Conservation (phyloP, 1,284 basidiomycete genomes). For the Naganishia sp. region DNA sequence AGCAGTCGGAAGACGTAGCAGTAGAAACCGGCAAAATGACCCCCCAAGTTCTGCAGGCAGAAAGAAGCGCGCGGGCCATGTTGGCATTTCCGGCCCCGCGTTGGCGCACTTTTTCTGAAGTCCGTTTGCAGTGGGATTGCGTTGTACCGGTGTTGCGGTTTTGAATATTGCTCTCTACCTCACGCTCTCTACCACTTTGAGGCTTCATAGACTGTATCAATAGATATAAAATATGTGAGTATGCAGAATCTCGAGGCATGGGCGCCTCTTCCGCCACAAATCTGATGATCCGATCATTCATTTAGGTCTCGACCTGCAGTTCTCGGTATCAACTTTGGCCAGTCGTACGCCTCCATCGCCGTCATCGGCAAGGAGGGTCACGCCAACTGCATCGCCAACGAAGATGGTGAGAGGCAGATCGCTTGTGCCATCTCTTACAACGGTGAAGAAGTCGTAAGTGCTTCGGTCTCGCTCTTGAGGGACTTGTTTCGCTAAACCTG, state of each 20-base stretch:
- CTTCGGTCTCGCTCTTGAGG: not conserved
- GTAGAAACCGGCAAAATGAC: too few species aligned
- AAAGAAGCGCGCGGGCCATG: constrained; percentile 17
- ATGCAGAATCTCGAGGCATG: not conserved
- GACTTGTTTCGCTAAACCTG: not conserved
- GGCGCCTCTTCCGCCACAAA: not conserved
- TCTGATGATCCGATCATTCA: not conserved
- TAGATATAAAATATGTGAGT: not conserved
- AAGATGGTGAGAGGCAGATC: constrained; percentile 97
- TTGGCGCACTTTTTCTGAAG: constrained; percentile 25
- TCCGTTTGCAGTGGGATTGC: not conserved
- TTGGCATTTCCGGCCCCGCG: constrained; percentile 12
- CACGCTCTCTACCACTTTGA: not conserved
- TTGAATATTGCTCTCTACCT: not conserved
- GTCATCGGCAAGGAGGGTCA: constrained; percentile 94
- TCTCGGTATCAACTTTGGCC: constrained; percentile 95
- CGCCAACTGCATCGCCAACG: constrained; percentile 93
- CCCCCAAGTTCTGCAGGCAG: not conserved
- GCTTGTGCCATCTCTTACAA: constrained; percentile 91
- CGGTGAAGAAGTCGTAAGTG: constrained; percentile 79
- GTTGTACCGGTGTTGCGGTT: not conserved
- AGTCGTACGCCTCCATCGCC: constrained; percentile 91
- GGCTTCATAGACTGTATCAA: constrained; percentile 12
- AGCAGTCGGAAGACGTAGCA: too few species aligned
- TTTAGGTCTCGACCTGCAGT: constrained; percentile 49